Conservation (phyloP, 192 early-diverging fungal species). For the Geosiphon pyriformis region DNA sequence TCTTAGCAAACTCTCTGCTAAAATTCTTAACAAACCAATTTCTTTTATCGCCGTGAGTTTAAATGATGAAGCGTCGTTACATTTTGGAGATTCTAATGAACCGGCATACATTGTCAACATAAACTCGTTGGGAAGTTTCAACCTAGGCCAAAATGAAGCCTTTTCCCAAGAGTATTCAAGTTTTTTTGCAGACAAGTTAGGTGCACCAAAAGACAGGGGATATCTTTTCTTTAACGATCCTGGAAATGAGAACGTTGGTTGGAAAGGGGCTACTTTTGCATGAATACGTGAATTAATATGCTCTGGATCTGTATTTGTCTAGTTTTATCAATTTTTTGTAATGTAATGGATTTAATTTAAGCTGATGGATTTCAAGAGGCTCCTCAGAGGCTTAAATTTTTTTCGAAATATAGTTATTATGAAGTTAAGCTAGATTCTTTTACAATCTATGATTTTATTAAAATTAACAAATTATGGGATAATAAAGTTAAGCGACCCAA, state of each 20-base stretch:
- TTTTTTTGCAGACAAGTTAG: slow-evolving; percentile 20
- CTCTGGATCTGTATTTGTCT: too few species aligned
- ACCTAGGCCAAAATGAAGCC: slow-evolving; percentile 7
- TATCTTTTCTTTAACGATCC: slow-evolving; percentile 31
- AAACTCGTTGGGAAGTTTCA: not conserved
- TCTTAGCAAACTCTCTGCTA: not conserved
- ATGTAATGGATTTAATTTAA: too few species aligned
- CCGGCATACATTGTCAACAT: not conserved
- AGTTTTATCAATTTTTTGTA: too few species aligned
- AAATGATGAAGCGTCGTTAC: not conserved
- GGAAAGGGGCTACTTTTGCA: slow-evolving; percentile 21
- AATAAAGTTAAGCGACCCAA: too few species aligned
- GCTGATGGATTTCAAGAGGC: too few species aligned
- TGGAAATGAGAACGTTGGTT: slow-evolving; percentile 27
- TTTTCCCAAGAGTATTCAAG: slow-evolving; percentile 7
- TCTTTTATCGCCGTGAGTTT: not conserved
- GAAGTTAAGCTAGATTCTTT: too few species aligned
- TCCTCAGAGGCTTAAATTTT: too few species aligned
- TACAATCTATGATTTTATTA: too few species aligned
- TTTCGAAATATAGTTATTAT: too few species aligned
- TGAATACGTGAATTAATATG: too few species aligned
- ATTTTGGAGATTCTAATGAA: not conserved
- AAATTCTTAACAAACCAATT: not conserved
- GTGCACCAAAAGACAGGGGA: slow-evolving; percentile 18
- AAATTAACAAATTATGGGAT: too few species aligned